phyloP scores from a whole-genome alignment of 805 yeast species.

The Starmera caribaea region DNA sequence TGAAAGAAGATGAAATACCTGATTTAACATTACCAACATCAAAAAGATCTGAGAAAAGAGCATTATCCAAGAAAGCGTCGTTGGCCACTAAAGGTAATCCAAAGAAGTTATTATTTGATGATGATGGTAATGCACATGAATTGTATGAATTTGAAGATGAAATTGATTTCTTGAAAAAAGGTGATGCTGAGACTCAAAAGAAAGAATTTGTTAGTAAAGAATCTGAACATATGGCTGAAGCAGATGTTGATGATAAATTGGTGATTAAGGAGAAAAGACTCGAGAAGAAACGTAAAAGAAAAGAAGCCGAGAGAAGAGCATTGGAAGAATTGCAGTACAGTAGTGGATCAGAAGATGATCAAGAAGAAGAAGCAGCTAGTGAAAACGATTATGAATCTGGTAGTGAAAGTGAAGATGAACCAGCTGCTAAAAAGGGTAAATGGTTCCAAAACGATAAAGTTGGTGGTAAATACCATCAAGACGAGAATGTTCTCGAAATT shows the following conservation, averaged over 20 bases:
- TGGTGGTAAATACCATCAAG: slow-evolving; percentile 19
- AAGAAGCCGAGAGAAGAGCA: slow-evolving; percentile 59
- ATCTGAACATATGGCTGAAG: slow-evolving; percentile 53
- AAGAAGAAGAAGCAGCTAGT: slow-evolving; percentile 21
- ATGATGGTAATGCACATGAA: slow-evolving; percentile 88
- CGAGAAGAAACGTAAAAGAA: slow-evolving; percentile 84
- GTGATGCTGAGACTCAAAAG: slow-evolving; percentile 63
- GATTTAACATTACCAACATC: slow-evolving; percentile 59
- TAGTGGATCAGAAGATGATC: slow-evolving; percentile 21
- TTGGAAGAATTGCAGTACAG: slow-evolving; percentile 15
- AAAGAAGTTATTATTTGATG: slow-evolving; percentile 79
- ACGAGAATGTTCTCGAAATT: slow-evolving; percentile 48
- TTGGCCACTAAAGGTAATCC: slow-evolving; percentile 54
- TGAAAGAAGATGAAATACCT: slow-evolving; percentile 57
- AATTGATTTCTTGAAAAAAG: slow-evolving; percentile 67
- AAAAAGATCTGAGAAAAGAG: slow-evolving; percentile 76
- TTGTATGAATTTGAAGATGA: slow-evolving; percentile 87
- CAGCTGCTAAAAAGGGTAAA: slow-evolving; percentile 23
- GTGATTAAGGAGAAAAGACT: slow-evolving; percentile 67
- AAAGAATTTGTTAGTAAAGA: slow-evolving; percentile 58
- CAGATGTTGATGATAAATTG: slow-evolving; percentile 71
- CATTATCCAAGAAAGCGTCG: slow-evolving; percentile 76
- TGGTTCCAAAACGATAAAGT: slow-evolving; percentile 27
- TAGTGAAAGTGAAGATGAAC: slow-evolving; percentile 17
- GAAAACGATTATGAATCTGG: slow-evolving; percentile 19